A percentile compares a stretch with the other conserved stretches of the same genome.
These are phyloP conservation scores for Thecaphora frezii DNA, from an alignment of 1,284 basidiomycete genomes.

Conservation along the genomic window DNA sequence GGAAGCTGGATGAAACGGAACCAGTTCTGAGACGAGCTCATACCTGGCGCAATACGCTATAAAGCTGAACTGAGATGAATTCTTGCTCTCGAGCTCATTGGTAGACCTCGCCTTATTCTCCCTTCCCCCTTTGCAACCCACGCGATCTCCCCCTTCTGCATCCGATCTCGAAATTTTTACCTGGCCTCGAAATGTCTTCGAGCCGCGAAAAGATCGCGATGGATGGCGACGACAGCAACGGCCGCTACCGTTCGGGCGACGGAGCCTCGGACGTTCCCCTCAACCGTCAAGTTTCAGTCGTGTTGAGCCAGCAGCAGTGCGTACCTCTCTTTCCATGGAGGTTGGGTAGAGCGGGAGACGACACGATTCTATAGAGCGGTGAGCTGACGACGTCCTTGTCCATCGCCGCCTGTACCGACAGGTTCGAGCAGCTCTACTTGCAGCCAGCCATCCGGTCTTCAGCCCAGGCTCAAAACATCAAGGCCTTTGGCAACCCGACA, in stretches of 20 bases:
- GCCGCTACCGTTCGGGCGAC: slow-evolving; percentile 8
- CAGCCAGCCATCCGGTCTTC: slow-evolving; percentile 31
- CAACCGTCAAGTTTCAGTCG: slow-evolving; percentile 40
- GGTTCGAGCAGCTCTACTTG: slow-evolving; percentile 27
- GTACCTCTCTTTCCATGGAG: slow-evolving; percentile 14
- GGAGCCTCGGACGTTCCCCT: slow-evolving; percentile 4
- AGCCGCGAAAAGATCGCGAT: no score
- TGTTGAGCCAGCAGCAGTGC: slow-evolving; percentile 34
- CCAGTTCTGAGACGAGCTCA: no score
- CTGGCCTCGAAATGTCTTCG: no score
- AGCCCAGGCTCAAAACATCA: slow-evolving; percentile 24
- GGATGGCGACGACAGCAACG: slow-evolving; percentile 13
- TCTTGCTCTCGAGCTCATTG: no score
- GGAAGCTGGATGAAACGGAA: no score
- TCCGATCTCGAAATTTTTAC: no score
- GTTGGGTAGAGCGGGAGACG: not conserved
- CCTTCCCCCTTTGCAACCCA: no score
- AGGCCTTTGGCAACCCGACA: slow-evolving; percentile 42
- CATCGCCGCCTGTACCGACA: not conserved
- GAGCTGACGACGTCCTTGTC: not conserved
- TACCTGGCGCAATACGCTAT: no score
- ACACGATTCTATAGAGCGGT: not conserved
- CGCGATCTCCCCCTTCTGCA: no score
- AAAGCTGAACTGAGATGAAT: no score
- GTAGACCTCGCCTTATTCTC: no score